Evolutionary conservation across 1,284 basidiomycete species (phyloP), one percentile per base, ranked within the genome.

Genomic region (Rhodotorula sp.): DNA sequence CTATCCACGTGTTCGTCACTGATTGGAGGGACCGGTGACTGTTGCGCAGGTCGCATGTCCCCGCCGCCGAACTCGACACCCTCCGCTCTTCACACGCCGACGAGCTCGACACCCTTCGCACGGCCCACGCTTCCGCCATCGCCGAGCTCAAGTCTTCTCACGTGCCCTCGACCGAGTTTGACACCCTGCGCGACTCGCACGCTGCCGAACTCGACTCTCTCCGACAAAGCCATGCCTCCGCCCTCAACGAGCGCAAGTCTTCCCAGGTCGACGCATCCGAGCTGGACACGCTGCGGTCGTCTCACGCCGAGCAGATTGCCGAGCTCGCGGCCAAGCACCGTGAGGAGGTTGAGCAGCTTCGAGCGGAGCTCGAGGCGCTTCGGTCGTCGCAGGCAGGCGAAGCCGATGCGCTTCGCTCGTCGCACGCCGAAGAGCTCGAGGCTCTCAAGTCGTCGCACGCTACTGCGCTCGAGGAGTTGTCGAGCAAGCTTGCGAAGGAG

Each of bases 141-240:
- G 31, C 37, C 7, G 31, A 30, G 9, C 54, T 57, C 22, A 51
- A 28, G 53, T 56, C 24, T 1, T 9, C 65, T 40, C 34, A 24
- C 59, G 1, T 24, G 59, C 10, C 54, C 40, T 59, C 59, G 15
- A 20, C 15, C 26, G 50, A 48, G 22, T 46, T 70, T 53, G 58
- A 54, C 37, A 2, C 59, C 24, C 46, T 46, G n/a, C 60, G 50
- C 50, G 20, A 37, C 8, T 28, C 50, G 28, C 55, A 47, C 44
- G 48, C 48, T n/a, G 22, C 53, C 8, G 48, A 66, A 34, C 40
- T 60, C 24, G 40, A 51, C 30, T 18, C 58, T 30, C 47, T 62
- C 28, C 50, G 37, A 22, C 24, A 52, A 8, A 53, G 24, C 11
- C 52, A 57, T 11, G 34, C 44, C 10, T n/a, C 52, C 9, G 61